Evolutionary conservation across 2,329 filamentous ascomycete genomes (phyloP).

Genomic region (Trichoderma hamatum): DNA sequence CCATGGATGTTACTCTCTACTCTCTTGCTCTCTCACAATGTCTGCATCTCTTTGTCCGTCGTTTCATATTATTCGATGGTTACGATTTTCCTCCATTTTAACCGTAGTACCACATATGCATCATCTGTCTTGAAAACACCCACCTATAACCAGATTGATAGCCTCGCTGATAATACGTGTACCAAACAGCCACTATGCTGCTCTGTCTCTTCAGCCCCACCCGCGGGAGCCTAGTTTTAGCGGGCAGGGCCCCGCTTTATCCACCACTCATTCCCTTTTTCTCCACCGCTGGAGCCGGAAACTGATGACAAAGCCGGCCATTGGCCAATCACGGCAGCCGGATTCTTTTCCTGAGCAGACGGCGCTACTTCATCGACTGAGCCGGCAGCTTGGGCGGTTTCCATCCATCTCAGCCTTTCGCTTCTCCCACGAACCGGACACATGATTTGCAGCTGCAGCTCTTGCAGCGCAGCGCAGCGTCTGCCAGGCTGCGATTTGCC

Average conservation of each 20-base stretch:
- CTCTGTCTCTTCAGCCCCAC: constrained; percentile 11
- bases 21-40: background rate
- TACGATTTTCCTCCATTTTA: background rate
- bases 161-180: background rate
- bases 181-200: background rate
- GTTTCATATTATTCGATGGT: too few relatives aligned
- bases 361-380: background rate
- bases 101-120: background rate
- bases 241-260: background rate
- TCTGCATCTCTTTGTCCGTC: background rate
- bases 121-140: background rate
- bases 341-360: background rate
- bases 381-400: background rate
- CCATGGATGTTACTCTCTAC: background rate
- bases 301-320: background rate
- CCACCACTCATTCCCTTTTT: constrained; percentile 16
- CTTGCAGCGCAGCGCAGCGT: background rate
- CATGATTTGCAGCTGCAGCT: background rate
- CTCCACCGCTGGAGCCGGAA: background rate
- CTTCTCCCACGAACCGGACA: constrained; percentile 3
- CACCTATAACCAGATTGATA: background rate
- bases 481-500: constrained; percentile 4
- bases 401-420: constrained; percentile 12
- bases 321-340: background rate
- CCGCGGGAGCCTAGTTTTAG: constrained; percentile 23